A percentile compares a stretch with the other conserved stretches of the same genome.
These are phyloP conservation scores for Psidium friedrichsthalianum DNA, from an alignment of 345 rosid genomes.

Conservation along the genomic window DNA sequence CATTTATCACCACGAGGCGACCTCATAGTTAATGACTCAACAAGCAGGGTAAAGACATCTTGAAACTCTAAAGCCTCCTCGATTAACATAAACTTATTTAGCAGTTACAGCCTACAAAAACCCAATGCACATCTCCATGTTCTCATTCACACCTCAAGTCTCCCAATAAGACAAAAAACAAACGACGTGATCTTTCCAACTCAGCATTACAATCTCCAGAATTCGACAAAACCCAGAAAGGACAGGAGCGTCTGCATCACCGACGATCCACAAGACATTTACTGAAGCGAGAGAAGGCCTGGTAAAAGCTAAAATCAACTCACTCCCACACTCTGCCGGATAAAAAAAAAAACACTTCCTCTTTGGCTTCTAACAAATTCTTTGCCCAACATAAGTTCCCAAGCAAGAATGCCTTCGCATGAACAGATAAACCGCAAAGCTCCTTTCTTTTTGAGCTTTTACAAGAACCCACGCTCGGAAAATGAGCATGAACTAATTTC, in stretches of 20 bases:
- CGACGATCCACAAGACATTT: background rate
- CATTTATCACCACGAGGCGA: conserved; percentile 9
- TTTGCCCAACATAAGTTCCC: background rate
- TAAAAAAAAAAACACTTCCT: background rate
- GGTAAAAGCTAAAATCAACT: background rate
- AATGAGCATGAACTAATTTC: background rate
- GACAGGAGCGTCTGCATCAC: background rate
- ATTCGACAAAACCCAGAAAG: conserved; percentile 14
- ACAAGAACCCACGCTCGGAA: background rate
- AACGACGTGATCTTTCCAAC: background rate
- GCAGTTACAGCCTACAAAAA: conserved; percentile 2
- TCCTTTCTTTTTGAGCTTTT: background rate
- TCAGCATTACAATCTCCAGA: conserved; percentile 1
- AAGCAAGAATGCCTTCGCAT: background rate
- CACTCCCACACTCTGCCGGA: background rate
- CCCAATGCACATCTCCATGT: background rate
- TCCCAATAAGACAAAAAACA: background rate
- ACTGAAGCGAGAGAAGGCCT: background rate
- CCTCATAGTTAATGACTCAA: conserved; percentile 1
- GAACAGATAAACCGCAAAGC: background rate
- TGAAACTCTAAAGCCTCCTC: conserved; percentile 14
- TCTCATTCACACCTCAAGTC: background rate
- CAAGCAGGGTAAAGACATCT: conserved; percentile 9
- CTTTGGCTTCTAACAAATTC: background rate
- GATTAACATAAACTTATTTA: conserved; percentile 2